Percentiles rank a stretch among this genome's conserved stretches.
Evolutionary conservation across 2,329 filamentous ascomycete species (phyloP).

Genomic region (Colletotrichum tofieldiae): DNA sequence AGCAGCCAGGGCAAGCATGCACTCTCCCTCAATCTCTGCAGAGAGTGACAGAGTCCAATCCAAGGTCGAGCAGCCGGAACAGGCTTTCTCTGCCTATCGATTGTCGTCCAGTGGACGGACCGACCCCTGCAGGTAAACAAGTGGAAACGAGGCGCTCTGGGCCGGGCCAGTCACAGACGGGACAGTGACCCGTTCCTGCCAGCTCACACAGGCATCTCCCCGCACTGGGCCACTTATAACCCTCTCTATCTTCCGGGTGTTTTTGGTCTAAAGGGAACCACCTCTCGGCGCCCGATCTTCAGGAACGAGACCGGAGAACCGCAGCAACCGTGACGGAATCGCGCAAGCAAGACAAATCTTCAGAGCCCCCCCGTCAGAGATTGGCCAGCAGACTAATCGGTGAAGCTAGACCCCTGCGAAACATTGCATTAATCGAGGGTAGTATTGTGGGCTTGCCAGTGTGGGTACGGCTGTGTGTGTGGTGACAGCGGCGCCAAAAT

Average conservation of each 20-base stretch:
- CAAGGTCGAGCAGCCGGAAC: conserved; percentile 11
- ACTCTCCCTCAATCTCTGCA: background rate
- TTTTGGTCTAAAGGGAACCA: conserved; percentile 19
- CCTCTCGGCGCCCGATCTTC: conserved; percentile 38
- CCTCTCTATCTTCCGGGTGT: conserved; percentile 15
- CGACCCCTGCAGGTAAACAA: conserved; percentile 42
- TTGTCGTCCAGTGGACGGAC: conserved; percentile 42
- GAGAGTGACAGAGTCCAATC: background rate
- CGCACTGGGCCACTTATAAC: conserved; percentile 33
- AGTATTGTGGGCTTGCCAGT: conserved; percentile 37
- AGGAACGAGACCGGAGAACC: conserved; percentile 30
- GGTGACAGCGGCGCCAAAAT: conserved; percentile 40
- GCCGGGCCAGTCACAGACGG: conserved; percentile 33
- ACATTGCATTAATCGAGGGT: conserved; percentile 36
- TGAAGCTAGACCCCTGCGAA: conserved; percentile 39
- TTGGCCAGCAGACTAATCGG: conserved; percentile 18
- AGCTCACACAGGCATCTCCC: conserved; percentile 43
- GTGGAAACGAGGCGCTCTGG: conserved; percentile 35
- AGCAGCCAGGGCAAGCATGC: conserved; percentile 3
- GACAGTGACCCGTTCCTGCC: conserved; percentile 28
- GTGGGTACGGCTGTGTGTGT: conserved; percentile 29
- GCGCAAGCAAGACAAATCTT: conserved; percentile 20
- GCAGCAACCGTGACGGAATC: conserved; percentile 21
- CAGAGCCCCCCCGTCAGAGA: conserved; percentile 16
- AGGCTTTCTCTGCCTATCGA: conserved; percentile 36